Conservation (phyloP, 2,329 filamentous ascomycete genomes). For the Trichophaea hybrida region DNA sequence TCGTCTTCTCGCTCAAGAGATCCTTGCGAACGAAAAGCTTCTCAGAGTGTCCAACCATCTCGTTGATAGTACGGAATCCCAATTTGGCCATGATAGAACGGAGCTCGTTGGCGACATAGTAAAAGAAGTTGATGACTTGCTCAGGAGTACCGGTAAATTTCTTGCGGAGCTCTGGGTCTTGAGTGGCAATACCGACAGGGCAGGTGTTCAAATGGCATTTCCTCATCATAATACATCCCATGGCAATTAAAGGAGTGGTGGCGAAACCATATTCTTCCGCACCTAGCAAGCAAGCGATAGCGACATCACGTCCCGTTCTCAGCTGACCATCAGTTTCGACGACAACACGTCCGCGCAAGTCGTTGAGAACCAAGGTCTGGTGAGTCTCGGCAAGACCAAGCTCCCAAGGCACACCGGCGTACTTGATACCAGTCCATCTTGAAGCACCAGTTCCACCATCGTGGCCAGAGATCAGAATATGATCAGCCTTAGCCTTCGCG, state of each 20-base stretch:
- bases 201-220: constrained; percentile 50
- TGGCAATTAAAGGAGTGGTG: constrained; percentile 83
- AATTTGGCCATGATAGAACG: constrained; percentile 94
- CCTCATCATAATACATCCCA: constrained; percentile 93
- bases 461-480: constrained; percentile 92
- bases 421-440: constrained; percentile 97
- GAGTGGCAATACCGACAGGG: constrained; percentile 87
- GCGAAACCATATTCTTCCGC: constrained; percentile 98
- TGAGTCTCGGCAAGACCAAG: constrained; percentile 92
- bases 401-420: constrained; percentile 93
- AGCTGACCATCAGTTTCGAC: constrained; percentile 94
- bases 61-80: constrained; percentile 87
- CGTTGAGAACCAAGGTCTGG: constrained; percentile 89
- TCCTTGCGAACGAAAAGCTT: constrained; percentile 76
- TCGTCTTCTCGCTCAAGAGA: constrained; percentile 71
- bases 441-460: constrained; percentile 95
- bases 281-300: constrained; percentile 84
- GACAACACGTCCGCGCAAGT: constrained; percentile 85
- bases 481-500: constrained; percentile 91
- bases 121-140: constrained; percentile 98
- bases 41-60: constrained; percentile 92
- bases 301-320: constrained; percentile 81
- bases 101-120: constrained; percentile 91
- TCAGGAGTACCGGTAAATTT: constrained; percentile 90
- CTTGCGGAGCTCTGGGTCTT: constrained; percentile 83